Evolutionary conservation across 176 grass and related monocot genomes (phyloP).

Genomic region (Leersia perrieri): DNA sequence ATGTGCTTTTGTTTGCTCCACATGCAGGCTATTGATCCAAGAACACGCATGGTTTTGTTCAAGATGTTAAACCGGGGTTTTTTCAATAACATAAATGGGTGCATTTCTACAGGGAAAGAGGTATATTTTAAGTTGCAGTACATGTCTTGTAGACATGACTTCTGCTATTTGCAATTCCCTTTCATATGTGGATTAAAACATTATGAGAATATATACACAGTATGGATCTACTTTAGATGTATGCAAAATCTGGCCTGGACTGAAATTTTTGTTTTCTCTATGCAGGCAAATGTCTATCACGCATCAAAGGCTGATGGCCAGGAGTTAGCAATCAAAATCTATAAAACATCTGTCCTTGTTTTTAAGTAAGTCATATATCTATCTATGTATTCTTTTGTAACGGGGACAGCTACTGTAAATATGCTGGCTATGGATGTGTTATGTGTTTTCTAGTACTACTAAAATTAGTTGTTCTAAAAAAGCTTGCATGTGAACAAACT

Average conservation of each 20-base stretch:
- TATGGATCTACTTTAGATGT: neutral
- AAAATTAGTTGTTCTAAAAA: neutral
- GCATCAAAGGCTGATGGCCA: conserved; percentile 82
- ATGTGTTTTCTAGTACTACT: neutral
- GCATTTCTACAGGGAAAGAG: conserved; percentile 99
- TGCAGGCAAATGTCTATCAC: conserved; percentile 98
- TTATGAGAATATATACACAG: neutral
- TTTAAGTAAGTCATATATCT: conserved; percentile 73
- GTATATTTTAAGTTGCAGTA: conserved; percentile 27
- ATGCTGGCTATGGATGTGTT: conserved; percentile 15
- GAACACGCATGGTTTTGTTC: conserved; percentile 94
- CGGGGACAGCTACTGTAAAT: neutral
- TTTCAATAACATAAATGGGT: conserved; percentile 93
- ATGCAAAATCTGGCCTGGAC: neutral
- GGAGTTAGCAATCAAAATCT: conserved; percentile 93
- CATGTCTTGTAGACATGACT: neutral
- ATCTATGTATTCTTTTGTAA: neutral
- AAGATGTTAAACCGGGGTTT: conserved; percentile 92
- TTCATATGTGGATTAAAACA: neutral
- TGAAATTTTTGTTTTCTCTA: neutral
- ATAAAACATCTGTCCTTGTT: conserved; percentile 99
- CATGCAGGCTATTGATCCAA: conserved; percentile 90
- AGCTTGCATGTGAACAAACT: conserved; percentile 13
- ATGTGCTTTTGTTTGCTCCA: conserved; percentile 6
- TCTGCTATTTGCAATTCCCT: neutral